These are phyloP conservation scores for Vaucheria bursata DNA, from an alignment of 352 stramenopile species.

Conservation along the genomic window DNA sequence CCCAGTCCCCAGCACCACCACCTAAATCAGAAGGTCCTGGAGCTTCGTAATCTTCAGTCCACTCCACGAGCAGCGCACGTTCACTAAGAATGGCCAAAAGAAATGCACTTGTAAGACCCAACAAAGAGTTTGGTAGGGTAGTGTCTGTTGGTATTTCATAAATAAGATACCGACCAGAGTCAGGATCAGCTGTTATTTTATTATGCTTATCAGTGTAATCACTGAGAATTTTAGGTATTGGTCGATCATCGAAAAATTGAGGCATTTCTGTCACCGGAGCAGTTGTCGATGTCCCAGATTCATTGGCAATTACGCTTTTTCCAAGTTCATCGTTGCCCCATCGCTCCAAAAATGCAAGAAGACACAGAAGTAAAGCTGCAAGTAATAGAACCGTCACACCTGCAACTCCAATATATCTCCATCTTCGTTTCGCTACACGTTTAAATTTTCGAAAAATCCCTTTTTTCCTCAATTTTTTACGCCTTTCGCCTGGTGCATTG, in stretches of 20 bases:
- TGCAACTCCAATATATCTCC: slow-evolving; percentile 38
- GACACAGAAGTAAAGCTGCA: slow-evolving; percentile 34
- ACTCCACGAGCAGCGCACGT: slow-evolving; percentile 35
- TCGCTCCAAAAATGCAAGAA: slow-evolving; percentile 38
- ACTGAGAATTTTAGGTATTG: slow-evolving; percentile 27
- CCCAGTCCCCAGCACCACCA: neutral
- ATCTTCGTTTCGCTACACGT: slow-evolving; percentile 39
- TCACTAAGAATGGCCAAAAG: slow-evolving; percentile 42
- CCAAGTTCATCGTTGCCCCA: slow-evolving; percentile 28
- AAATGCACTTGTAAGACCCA: slow-evolving; percentile 13
- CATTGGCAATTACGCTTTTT: slow-evolving; percentile 8
- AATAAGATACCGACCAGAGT: slow-evolving; percentile 25
- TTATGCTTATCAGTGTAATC: slow-evolving; percentile 36
- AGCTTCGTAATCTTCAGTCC: slow-evolving; percentile 27
- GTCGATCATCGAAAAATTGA: slow-evolving; percentile 41
- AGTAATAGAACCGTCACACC: slow-evolving; percentile 37
- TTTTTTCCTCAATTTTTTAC: neutral
- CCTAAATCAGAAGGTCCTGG: slow-evolving; percentile 27
- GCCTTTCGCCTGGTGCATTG: neutral
- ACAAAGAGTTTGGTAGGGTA: slow-evolving; percentile 30
- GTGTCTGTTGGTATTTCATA: slow-evolving; percentile 46
- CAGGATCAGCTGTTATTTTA: slow-evolving; percentile 24
- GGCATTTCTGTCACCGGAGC: slow-evolving; percentile 27
- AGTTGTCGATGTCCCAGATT: slow-evolving; percentile 19
- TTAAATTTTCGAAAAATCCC: slow-evolving; percentile 29